Percentiles rank a stretch among this genome's conserved stretches.
Conservation (phyloP, 2,329 filamentous ascomycete genomes). For the Cytospora mali region DNA sequence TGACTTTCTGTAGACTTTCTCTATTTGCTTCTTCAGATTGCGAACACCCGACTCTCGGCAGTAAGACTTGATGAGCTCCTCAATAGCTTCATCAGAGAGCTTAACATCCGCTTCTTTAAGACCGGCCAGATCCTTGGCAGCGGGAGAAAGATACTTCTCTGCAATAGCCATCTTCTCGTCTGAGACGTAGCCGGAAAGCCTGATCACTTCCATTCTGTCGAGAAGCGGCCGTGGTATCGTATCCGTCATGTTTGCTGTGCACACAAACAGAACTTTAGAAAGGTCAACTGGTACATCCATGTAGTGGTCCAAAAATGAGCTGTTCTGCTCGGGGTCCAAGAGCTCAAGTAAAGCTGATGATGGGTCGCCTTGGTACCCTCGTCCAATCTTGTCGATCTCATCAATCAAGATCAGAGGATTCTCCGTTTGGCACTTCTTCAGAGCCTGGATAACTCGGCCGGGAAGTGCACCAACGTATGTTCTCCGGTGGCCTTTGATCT, state of each 20-base stretch:
- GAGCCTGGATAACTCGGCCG: slow-evolving; percentile 93
- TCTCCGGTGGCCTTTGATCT: slow-evolving; percentile 96
- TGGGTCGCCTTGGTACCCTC: slow-evolving; percentile 94
- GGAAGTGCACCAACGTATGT: slow-evolving; percentile 96
- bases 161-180: slow-evolving; percentile 99
- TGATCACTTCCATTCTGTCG: slow-evolving; percentile 97
- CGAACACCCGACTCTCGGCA: slow-evolving; percentile 96
- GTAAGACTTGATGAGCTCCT: slow-evolving; percentile 98
- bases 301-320: slow-evolving; percentile 96
- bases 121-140: slow-evolving; percentile 91
- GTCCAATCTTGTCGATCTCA: slow-evolving; percentile 96
- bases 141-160: slow-evolving; percentile 86
- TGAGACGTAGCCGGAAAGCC: slow-evolving; percentile 92
- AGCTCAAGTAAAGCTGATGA: slow-evolving; percentile 91
- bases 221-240: slow-evolving; percentile 93
- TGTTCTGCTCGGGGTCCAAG: slow-evolving; percentile 96
- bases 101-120: slow-evolving; percentile 88
- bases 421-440: slow-evolving; percentile 99
- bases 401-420: slow-evolving; percentile 96
- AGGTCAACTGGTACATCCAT: slow-evolving; percentile 97
- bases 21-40: slow-evolving; percentile 98
- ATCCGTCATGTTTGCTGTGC: slow-evolving; percentile 98
- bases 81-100: slow-evolving; percentile 84
- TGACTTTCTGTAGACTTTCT: slow-evolving; percentile 97
- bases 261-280: slow-evolving; percentile 97